A percentile compares a stretch with the other conserved stretches of the same genome.
These are phyloP conservation scores for Dothideomycetes sp. DNA, from an alignment of 2,329 filamentous ascomycete genomes.

Conservation along the genomic window DNA sequence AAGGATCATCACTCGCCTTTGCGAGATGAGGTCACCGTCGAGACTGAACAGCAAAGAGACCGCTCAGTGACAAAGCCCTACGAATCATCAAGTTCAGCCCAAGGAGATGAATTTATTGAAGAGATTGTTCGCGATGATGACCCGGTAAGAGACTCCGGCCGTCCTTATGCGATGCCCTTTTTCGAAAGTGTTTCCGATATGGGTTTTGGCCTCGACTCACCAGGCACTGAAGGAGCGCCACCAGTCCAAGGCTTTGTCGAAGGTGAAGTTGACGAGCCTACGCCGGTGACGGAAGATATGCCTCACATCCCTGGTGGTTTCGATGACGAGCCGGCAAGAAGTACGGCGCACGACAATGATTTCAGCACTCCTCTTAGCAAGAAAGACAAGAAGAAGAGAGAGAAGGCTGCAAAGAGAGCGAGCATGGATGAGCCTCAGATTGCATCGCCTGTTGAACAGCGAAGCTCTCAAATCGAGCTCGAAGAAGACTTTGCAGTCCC, in stretches of 20 bases:
- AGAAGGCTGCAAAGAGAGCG: slow-evolving; percentile 26
- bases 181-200: slow-evolving; percentile 32
- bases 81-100: too few relatives aligned
- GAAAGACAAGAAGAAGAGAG: slow-evolving; percentile 17
- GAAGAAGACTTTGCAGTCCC: slow-evolving; percentile 22
- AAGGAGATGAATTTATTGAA: too few relatives aligned
- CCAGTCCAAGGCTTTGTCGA: slow-evolving; percentile 25
- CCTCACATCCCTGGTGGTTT: slow-evolving; percentile 55
- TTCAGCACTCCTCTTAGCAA: slow-evolving; percentile 5
- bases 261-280: slow-evolving; percentile 43
- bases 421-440: background rate
- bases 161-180: slow-evolving; percentile 30
- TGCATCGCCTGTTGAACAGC: too few relatives aligned
- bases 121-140: slow-evolving; percentile 5
- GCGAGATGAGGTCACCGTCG: slow-evolving; percentile 28
- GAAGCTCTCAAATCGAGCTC: too few relatives aligned
- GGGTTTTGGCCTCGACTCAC: slow-evolving; percentile 18
- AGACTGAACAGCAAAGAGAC: slow-evolving; percentile 23
- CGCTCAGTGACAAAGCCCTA: too few relatives aligned
- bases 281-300: slow-evolving; percentile 38
- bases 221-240: slow-evolving; percentile 19
- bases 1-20: slow-evolving; percentile 15
- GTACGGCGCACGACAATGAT: slow-evolving; percentile 12
- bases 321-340: slow-evolving; percentile 22
- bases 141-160: slow-evolving; percentile 5